Conservation (phyloP, 805 yeast genomes). For the Clavispora asparagi region DNA sequence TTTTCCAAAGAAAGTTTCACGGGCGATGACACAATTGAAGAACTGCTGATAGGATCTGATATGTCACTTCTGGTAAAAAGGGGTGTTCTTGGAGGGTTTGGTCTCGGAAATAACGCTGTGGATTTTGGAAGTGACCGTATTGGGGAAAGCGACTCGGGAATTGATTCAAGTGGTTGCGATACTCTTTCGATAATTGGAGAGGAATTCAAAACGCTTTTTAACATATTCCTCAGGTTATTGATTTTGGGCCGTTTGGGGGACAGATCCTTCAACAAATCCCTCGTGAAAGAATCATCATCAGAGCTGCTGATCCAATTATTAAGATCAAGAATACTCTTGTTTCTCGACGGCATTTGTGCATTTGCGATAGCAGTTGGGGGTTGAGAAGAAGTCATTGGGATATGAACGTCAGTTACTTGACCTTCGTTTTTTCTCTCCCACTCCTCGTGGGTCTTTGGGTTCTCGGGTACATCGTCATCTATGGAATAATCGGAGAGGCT, state of each 20-base stretch:
- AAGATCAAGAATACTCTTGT: constrained; percentile 10
- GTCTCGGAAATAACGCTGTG: background rate
- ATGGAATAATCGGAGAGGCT: constrained; percentile 3
- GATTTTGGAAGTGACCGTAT: background rate
- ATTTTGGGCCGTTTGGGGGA: background rate
- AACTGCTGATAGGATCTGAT: constrained; percentile 9
- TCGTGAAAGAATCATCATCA: constrained; percentile 12
- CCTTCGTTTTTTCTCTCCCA: background rate
- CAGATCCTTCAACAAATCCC: background rate
- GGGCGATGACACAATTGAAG: constrained; percentile 8
- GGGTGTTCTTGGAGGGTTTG: background rate
- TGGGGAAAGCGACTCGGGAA: background rate
- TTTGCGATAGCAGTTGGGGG: background rate
- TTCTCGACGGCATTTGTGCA: background rate
- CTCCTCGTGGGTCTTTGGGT: background rate
- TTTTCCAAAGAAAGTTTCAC: background rate
- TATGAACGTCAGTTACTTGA: background rate
- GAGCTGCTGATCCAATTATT: constrained; percentile 16
- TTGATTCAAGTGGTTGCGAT: background rate
- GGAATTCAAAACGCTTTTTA: constrained; percentile 2
- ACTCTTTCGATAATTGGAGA: constrained; percentile 7
- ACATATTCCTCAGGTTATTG: background rate
- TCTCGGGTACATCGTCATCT: background rate
- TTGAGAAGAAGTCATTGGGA: background rate
- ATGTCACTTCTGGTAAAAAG: constrained; percentile 1